phyloP scores from a whole-genome alignment of 148 eudicot genomes.

The Silene latifolia region DNA sequence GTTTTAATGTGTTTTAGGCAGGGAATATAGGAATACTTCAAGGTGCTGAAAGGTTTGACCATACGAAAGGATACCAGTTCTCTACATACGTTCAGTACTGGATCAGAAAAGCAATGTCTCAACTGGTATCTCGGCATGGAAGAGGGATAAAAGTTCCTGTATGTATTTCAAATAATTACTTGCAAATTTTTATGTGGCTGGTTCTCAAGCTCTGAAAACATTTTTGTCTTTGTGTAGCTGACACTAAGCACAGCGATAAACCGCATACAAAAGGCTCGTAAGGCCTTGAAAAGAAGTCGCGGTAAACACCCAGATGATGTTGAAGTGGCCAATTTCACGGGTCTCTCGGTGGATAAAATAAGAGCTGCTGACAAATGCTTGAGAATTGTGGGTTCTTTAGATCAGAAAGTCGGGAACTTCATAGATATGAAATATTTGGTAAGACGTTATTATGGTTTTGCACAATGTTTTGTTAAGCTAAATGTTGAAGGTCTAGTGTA shows the following conservation, averaged over 20 bases:
- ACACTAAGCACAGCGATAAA: constrained; percentile 57
- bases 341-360: constrained; percentile 64
- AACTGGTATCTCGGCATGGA: constrained; percentile 57
- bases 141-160: constrained; percentile 85
- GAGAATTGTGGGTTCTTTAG: constrained; percentile 75
- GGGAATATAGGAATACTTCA: constrained; percentile 72
- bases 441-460: constrained; percentile 16
- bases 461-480: not conserved
- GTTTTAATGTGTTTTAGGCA: constrained; percentile 47
- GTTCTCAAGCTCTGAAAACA: not conserved
- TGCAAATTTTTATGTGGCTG: not conserved
- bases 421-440: constrained; percentile 50
- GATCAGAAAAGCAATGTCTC: constrained; percentile 80
- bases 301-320: constrained; percentile 62
- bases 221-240: constrained; percentile 37
- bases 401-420: constrained; percentile 51
- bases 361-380: constrained; percentile 58
- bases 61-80: constrained; percentile 72
- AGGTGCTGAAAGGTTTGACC: constrained; percentile 91
- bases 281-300: constrained; percentile 41
- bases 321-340: constrained; percentile 71
- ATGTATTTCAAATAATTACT: not conserved
- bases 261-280: constrained; percentile 69
- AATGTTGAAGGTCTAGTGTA: not conserved
- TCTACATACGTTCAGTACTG: constrained; percentile 90